Evolutionary conservation across 805 yeast genomes (phyloP), one percentile per base, ranked within the genome.

Genomic region (Zygoascus tannicola): DNA sequence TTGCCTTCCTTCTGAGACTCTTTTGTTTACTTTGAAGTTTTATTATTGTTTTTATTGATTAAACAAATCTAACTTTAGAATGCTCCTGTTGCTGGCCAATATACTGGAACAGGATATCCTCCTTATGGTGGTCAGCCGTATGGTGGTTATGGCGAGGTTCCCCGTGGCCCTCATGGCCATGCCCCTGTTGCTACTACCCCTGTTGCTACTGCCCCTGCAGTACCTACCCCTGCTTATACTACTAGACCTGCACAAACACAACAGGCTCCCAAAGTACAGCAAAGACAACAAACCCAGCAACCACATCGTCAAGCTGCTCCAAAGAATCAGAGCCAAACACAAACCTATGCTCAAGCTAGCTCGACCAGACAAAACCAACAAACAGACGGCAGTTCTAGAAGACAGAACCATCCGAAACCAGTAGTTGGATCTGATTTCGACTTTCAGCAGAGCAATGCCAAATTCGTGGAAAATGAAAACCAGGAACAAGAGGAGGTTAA

Each of bases 391-490:
- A n/a, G n/a, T n/a, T n/a, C n/a, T n/a, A n/a, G n/a, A n/a, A 32
- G 43, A 26, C 21, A 36, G 23, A 15, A 38, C 38, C 41, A 21
- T 30, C 18, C 18, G 16, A 40, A 43, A 32, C 38, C 44, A 16
- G 28, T 12, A 23, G 38, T 34, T 18, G 38, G 30, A n/a, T 44
- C 52, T 16, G 90, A 79, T 47, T 87, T 80, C 60, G 94, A 87
- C 62, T 87, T 87, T 58, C 82, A 72, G 52, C 60, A 76, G 21
- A 76, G 76, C 52, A 85, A 83, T 59, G 87, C 88, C 32, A 79
- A 77, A 59, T 85, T 86, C 62, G 32, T 48, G 22, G 75, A 70
- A 52, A 78, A 75, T 42, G 68, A 62, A 22, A 65, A 59, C 32
- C 7, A 7, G 30, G 56, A 55, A 21, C 63, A 61, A 46, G 69